Conservation (phyloP, 2,329 filamentous ascomycete genomes). For the Paecilomyces variotii region DNA sequence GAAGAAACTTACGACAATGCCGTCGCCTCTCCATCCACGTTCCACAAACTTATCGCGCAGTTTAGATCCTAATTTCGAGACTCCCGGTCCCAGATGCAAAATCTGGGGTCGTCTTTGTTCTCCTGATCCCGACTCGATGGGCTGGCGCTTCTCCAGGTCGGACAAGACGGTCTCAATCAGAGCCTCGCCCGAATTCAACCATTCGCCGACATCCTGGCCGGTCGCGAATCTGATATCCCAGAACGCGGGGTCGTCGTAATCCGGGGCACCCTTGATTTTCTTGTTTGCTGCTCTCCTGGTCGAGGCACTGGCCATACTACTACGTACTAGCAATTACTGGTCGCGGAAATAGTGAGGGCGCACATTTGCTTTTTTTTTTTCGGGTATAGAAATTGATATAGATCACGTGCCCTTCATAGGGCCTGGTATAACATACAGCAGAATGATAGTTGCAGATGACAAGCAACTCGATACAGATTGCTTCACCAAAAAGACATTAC, state of each 20-base stretch:
- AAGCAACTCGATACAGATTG: neutral
- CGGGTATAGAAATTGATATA: neutral
- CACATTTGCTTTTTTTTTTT: neutral
- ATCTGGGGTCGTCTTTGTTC: slow-evolving; percentile 12
- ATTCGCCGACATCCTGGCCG: slow-evolving; percentile 31
- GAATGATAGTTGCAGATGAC: neutral
- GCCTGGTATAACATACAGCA: neutral
- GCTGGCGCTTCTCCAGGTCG: slow-evolving; percentile 13
- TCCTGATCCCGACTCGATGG: neutral
- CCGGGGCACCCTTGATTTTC: slow-evolving; percentile 19
- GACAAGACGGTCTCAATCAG: slow-evolving; percentile 20
- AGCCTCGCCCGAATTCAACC: slow-evolving; percentile 27
- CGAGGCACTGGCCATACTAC: neutral
- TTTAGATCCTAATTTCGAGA: slow-evolving; percentile 23
- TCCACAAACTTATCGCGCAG: slow-evolving; percentile 19
- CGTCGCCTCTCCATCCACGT: slow-evolving; percentile 19
- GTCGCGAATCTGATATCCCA: slow-evolving; percentile 28
- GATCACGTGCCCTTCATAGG: too few species aligned
- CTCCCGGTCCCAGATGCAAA: slow-evolving; percentile 27
- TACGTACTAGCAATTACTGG: neutral
- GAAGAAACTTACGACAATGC: slow-evolving; percentile 22
- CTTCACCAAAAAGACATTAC: neutral
- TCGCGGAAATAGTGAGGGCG: too few species aligned
- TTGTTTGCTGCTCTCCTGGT: slow-evolving; percentile 4
- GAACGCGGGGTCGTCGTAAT: slow-evolving; percentile 25